Evolutionary conservation across 208 protist genomes (phyloP).

Genomic region (Vickermania ingenoplastis): DNA sequence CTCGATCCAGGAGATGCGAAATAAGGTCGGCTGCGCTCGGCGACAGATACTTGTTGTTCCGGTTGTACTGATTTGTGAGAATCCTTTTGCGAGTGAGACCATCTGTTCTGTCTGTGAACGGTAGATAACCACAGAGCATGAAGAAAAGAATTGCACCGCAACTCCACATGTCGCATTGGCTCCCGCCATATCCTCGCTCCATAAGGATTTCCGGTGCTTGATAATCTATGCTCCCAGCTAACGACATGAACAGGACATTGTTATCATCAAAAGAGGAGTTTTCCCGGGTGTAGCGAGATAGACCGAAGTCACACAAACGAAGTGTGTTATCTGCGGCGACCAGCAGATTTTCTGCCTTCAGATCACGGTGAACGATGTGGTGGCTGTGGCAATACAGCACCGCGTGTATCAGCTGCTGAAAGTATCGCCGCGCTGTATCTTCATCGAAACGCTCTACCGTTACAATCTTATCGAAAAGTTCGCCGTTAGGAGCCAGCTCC

Average conservation of each 20-base stretch:
- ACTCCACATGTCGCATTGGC: conserved; percentile 95
- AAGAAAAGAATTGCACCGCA: conserved; percentile 97
- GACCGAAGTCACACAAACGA: conserved; percentile 89
- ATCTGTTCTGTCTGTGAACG: conserved; percentile 90
- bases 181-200: conserved; percentile 89
- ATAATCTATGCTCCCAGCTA: conserved; percentile 86
- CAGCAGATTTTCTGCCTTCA: conserved; percentile 91
- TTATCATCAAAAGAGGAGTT: conserved; percentile 38
- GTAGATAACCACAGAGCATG: conserved; percentile 95
- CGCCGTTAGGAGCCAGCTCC: conserved; percentile 96
- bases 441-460: conserved; percentile 79
- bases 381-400: conserved; percentile 89
- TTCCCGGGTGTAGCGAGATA: conserved; percentile 85
- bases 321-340: conserved; percentile 71
- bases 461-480: conserved; percentile 97
- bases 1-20: conserved; percentile 50
- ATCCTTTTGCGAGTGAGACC: conserved; percentile 80
- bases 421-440: conserved; percentile 72
- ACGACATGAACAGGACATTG: conserved; percentile 63
- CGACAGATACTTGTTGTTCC: conserved; percentile 67
- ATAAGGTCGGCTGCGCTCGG: conserved; percentile 63
- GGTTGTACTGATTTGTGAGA: conserved; percentile 80
- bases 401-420: conserved; percentile 87
- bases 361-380: conserved; percentile 88
- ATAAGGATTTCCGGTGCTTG: conserved; percentile 85